phyloP scores from a whole-genome alignment of 495 filamentous ascomycete species.

The Trichoderma reesei region DNA sequence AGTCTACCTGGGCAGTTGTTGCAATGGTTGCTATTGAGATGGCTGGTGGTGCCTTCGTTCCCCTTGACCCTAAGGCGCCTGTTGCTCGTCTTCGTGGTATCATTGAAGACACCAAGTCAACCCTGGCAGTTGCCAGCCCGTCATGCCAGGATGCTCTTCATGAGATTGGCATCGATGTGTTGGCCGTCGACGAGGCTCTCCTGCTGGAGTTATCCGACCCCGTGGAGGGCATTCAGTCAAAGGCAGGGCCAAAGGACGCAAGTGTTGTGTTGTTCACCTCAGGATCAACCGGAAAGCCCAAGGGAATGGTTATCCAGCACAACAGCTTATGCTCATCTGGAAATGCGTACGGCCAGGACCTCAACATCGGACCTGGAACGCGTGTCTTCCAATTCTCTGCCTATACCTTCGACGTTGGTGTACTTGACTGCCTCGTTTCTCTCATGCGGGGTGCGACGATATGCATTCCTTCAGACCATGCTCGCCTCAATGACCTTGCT shows the following conservation, averaged over 20 bases:
- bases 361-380: slow-evolving; percentile 14
- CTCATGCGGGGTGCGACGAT: slow-evolving; percentile 46
- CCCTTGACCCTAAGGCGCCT: slow-evolving; percentile 30
- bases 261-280: slow-evolving; percentile 4
- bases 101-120: slow-evolving; percentile 20
- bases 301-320: slow-evolving; percentile 7
- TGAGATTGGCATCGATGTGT: not conserved
- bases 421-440: slow-evolving; percentile 58
- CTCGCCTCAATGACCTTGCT: slow-evolving; percentile 29
- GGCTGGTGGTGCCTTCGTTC: slow-evolving; percentile 11
- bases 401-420: slow-evolving; percentile 58
- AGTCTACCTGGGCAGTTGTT: slow-evolving; percentile 34
- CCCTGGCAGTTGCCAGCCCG: slow-evolving; percentile 18
- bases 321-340: slow-evolving; percentile 2
- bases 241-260: not conserved
- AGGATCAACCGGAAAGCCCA: slow-evolving; percentile 6
- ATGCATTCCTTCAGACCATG: slow-evolving; percentile 37
- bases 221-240: not conserved
- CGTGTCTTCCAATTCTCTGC: slow-evolving; percentile 59
- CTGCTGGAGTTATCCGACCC: not conserved
- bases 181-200: slow-evolving; percentile 1
- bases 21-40: slow-evolving; percentile 39
- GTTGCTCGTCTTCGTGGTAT: slow-evolving; percentile 33
- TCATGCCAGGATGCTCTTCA: not conserved
- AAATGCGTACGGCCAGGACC: slow-evolving; percentile 9